Evolutionary conservation across 2,329 filamentous ascomycete genomes (phyloP).

Genomic region (Verticillium dahliae): DNA sequence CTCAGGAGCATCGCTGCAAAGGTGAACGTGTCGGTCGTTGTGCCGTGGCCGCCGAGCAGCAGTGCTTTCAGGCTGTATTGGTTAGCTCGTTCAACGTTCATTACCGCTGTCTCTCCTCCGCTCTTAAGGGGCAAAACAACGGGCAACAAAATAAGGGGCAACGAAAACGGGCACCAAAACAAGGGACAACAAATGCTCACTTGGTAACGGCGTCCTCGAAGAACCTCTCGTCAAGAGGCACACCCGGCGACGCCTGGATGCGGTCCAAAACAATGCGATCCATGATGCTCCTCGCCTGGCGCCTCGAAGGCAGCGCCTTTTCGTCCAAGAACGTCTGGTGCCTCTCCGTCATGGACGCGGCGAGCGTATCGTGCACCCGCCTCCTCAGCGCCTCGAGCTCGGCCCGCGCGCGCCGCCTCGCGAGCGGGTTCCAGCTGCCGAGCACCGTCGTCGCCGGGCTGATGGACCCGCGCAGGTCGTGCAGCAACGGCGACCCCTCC

Average conservation of each 20-base stretch:
- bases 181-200: not conserved
- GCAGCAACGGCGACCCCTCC: slow-evolving; percentile 8
- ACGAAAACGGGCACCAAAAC: too few species aligned
- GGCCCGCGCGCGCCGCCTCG: slow-evolving; percentile 4
- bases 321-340: slow-evolving; percentile 7
- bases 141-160: too few species aligned
- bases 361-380: slow-evolving; percentile 3
- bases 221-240: slow-evolving; percentile 9
- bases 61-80: slow-evolving; percentile 15
- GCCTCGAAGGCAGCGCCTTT: slow-evolving; percentile 10
- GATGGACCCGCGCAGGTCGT: slow-evolving; percentile 9
- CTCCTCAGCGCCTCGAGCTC: slow-evolving; percentile 3
- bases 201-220: slow-evolving; percentile 14
- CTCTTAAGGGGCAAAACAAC: too few species aligned
- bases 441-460: slow-evolving; percentile 7
- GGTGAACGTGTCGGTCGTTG: slow-evolving; percentile 15
- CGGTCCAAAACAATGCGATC: slow-evolving; percentile 17
- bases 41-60: slow-evolving; percentile 19
- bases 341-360: slow-evolving; percentile 5
- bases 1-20: slow-evolving; percentile 13
- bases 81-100: not conserved
- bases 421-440: slow-evolving; percentile 6
- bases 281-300: slow-evolving; percentile 13
- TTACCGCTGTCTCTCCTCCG: too few species aligned
- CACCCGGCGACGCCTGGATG: slow-evolving; percentile 5